Conservation (phyloP, 2,329 filamentous ascomycete genomes). For the Aspergillus candidus region DNA sequence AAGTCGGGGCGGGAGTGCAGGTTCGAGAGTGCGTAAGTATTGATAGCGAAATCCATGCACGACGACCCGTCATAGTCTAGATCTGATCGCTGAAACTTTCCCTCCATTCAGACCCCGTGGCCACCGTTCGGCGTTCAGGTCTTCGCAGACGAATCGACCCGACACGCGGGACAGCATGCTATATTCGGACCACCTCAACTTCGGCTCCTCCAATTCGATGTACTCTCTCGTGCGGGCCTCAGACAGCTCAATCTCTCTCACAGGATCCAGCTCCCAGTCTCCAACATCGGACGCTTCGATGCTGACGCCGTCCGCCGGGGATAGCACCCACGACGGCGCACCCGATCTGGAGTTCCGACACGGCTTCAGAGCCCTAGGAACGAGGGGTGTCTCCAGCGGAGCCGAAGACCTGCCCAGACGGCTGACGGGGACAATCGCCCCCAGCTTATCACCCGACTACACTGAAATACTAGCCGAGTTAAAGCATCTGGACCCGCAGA, state of each 20-base stretch:
- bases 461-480: constrained; percentile 28
- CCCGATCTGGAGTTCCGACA: constrained; percentile 22
- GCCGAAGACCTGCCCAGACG: constrained; percentile 12
- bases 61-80: not conserved
- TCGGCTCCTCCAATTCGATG: constrained; percentile 19
- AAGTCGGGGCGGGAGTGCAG: constrained; percentile 83
- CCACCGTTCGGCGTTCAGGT: constrained; percentile 23
- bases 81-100: too few relatives aligned
- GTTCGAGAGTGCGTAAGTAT: constrained; percentile 75
- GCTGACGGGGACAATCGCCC: constrained; percentile 8
- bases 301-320: constrained; percentile 23
- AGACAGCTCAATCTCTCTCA: constrained; percentile 25
- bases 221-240: constrained; percentile 28
- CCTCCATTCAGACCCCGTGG: constrained; percentile 26
- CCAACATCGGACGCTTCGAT: constrained; percentile 25
- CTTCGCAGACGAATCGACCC: constrained; percentile 17
- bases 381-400: constrained; percentile 11
- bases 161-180: constrained; percentile 19
- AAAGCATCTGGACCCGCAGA: constrained; percentile 22
- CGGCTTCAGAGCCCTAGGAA: constrained; percentile 16
- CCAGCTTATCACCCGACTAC: constrained; percentile 19
- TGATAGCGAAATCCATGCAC: not conserved
- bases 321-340: constrained; percentile 19
- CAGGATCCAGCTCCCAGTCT: constrained; percentile 26
- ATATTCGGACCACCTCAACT: constrained; percentile 12